Evolutionary conservation across 208 protist genomes (phyloP), one percentile per base, ranked within the genome.

Genomic region (Novymonas esmeraldas): DNA sequence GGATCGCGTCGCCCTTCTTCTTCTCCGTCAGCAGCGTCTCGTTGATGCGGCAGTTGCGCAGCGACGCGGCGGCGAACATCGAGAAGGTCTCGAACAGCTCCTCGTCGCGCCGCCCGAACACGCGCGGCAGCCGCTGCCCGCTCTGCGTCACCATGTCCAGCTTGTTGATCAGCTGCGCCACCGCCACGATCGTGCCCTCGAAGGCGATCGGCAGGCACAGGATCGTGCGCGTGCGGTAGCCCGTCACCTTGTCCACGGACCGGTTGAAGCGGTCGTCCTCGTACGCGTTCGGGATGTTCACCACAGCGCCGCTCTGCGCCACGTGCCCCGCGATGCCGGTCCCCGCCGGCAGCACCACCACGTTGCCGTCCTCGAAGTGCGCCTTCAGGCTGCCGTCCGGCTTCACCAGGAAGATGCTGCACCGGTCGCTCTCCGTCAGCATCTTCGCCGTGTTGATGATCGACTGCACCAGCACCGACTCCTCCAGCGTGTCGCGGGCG

Each of bases 141-240:
- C 83, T 84, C 62, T 73, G 65, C 24, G 83, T 88, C 42, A 85
- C 78, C 61, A 82, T 59, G 66, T 89, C 80, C 55, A 87, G 49
- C 66, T 93, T 93, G 76, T 93, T 93, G 42, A 91, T 85, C 46
- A 93, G 72, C 75, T 89, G 82, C 18, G 87, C 82, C 44, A 91
- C 84, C 50, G 84, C 87, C 14, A 93, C 80, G 44, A 88, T 84
- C n/a, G 70, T 69, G 22, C 80, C 84, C 51, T 92, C 82, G 66
- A 81, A 85, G 67, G 71, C 76, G 49, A 92, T 79, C 31, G 85
- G 88, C 57, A 87, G 77, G 70, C 85, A 94, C 42, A 92, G 74
- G 46, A 92, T 89, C 18, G 82, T 87, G 60, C 86, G 79, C 7
- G 85, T 88, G 65, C 73, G 73, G 62, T 90, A 89, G 11, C 88